Base-by-base conservation (phyloP, 2,329 filamentous ascomycete genomes). In the Dothideomycetes sp. region DNA sequence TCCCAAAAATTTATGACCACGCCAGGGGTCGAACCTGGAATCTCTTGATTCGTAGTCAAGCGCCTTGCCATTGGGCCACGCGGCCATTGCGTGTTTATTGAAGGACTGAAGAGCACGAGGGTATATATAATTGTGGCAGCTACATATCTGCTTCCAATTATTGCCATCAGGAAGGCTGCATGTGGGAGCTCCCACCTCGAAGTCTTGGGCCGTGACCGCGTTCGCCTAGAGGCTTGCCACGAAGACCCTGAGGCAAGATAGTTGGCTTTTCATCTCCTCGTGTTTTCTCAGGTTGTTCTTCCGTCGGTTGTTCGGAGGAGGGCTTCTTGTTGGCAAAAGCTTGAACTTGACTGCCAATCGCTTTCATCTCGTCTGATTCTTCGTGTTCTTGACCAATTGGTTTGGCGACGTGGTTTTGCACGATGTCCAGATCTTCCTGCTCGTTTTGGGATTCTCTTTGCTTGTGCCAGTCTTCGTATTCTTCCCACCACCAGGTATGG, bases 51-150 rank as follows among this genome's bases (percentile, higher is more conserved):
- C 67, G 67, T 70, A 71, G 68, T 71, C 68, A 71, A 69, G 64
- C 67, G 67, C 68, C 68, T 71, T 71, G 66, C 68, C 68, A 71
- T 71, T 71, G 67, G 68, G 68, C 68, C 68, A 71, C 54, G 47
- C 48, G 41, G 25, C 44, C 44, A 45, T n/a, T n/a, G n/a, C n/a
- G n/a, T n/a, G n/a, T n/a, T n/a, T n/a, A n/a, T n/a, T n/a, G n/a
- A n/a, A n/a, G n/a, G n/a, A n/a, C n/a, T n/a, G n/a, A n/a, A n/a
- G n/a, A n/a, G n/a, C n/a, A n/a, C n/a, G n/a, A n/a, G n/a, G n/a
- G n/a, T n/a, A n/a, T n/a, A n/a, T n/a, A n/a, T n/a, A n/a, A n/a
- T n/a, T n/a, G n/a, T n/a, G n/a, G n/a, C n/a, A n/a, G n/a, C n/a
- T n/a, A n/a, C n/a, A n/a, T n/a, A n/a, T n/a, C n/a, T n/a, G n/a